phyloP scores from a whole-genome alignment of 2,329 filamentous ascomycete genomes.

The Penicillium hesseltinei region DNA sequence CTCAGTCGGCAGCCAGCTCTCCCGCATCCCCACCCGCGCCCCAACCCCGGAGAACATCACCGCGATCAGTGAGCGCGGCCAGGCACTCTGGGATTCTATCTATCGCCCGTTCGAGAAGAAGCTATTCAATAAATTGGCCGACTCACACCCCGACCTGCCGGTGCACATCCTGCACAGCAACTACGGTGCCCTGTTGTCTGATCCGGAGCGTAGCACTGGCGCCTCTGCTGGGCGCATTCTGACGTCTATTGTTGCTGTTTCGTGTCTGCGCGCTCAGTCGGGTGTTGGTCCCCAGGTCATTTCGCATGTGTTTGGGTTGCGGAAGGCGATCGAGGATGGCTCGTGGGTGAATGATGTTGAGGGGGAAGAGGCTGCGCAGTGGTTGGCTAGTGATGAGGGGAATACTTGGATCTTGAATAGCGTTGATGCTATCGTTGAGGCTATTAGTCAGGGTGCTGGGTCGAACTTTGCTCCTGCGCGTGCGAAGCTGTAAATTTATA shows the following conservation, averaged over 20 bases:
- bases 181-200: constrained; percentile 71
- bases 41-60: constrained; percentile 55
- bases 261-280: constrained; percentile 73
- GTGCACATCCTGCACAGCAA: constrained; percentile 74
- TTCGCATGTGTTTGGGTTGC: constrained; percentile 75
- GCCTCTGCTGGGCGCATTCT: constrained; percentile 64
- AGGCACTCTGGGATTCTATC: constrained; percentile 69
- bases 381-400: constrained; percentile 65
- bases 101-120: constrained; percentile 74
- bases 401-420: constrained; percentile 62
- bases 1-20: constrained; percentile 54
- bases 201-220: constrained; percentile 52
- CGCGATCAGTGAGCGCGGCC: constrained; percentile 58
- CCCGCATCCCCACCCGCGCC: constrained; percentile 56
- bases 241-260: constrained; percentile 70
- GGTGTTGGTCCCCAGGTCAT: constrained; percentile 80
- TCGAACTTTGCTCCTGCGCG: constrained; percentile 57
- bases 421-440: constrained; percentile 60
- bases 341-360: constrained; percentile 31
- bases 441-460: constrained; percentile 48
- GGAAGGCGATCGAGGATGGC: constrained; percentile 72
- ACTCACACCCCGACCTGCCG: constrained; percentile 77
- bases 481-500: constrained; percentile 28
- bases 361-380: constrained; percentile 54
- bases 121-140: constrained; percentile 66